Conservation (phyloP, 176 grass and related monocot genomes). For the Avena eriantha region DNA sequence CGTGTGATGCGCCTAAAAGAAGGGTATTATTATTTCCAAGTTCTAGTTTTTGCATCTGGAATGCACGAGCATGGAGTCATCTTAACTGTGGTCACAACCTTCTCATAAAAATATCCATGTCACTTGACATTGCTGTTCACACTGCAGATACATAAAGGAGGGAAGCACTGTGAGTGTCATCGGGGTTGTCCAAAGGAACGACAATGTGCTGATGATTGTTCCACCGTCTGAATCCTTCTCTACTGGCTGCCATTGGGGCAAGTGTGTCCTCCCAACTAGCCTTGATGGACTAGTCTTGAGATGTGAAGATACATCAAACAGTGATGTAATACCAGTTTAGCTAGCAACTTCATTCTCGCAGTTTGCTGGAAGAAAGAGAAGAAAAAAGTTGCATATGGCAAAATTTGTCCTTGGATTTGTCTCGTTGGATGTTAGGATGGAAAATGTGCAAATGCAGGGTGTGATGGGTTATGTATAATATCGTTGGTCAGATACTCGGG, state of each 20-base stretch:
- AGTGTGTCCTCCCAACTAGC: constrained; percentile 77
- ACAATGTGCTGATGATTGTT: constrained; percentile 91
- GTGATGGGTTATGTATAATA: constrained; percentile 56
- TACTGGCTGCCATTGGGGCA: constrained; percentile 86
- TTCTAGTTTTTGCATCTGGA: constrained; percentile 1
- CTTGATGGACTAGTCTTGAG: constrained; percentile 76
- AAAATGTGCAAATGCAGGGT: constrained; percentile 60
- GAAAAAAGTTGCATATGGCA: constrained; percentile 5
- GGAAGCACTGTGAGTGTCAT: constrained; percentile 94
- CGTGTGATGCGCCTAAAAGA: constrained; percentile 89
- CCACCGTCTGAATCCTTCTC: constrained; percentile 76
- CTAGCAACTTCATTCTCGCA: constrained; percentile 36
- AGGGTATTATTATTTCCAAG: constrained; percentile 59
- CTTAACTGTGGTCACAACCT: neutral
- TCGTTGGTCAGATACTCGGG: constrained; percentile 27
- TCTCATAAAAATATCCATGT: neutral
- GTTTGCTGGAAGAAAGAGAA: constrained; percentile 23
- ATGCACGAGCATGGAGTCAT: neutral
- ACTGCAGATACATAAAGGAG: constrained; percentile 77
- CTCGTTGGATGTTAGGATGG: constrained; percentile 46
- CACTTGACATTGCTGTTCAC: constrained; percentile 21
- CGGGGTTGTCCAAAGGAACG: constrained; percentile 78
- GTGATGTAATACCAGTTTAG: constrained; percentile 89
- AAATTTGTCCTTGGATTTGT: constrained; percentile 43
- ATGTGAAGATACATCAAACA: constrained; percentile 82